Percentiles rank a stretch among this genome's conserved stretches.
Conservation (phyloP, 2,329 filamentous ascomycete genomes). For the Calycina marina region DNA sequence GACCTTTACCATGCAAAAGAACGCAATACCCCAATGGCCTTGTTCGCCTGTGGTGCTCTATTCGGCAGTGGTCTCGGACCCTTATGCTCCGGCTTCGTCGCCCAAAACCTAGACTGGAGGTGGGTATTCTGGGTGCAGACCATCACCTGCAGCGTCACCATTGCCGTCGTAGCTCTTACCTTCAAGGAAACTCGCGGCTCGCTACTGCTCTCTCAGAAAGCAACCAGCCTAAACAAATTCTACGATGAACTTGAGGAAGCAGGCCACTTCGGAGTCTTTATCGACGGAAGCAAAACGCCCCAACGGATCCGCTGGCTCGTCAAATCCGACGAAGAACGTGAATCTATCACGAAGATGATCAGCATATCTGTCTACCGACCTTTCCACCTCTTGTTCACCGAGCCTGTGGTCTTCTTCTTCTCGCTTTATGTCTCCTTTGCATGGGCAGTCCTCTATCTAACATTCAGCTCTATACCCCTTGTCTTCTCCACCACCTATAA, state of each 20-base stretch:
- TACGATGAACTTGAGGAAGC: constrained; percentile 55
- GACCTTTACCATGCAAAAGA: constrained; percentile 70
- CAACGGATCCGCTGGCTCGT: constrained; percentile 67
- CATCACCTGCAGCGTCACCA: constrained; percentile 50
- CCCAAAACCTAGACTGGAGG: constrained; percentile 54
- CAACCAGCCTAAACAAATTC: constrained; percentile 59
- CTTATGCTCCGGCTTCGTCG: constrained; percentile 54
- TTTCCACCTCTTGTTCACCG: constrained; percentile 62
- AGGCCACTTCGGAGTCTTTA: constrained; percentile 32
- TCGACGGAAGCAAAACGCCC: constrained; percentile 17
- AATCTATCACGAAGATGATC: constrained; percentile 54
- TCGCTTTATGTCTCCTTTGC: constrained; percentile 80
- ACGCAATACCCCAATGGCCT: constrained; percentile 77
- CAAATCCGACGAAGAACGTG: constrained; percentile 61
- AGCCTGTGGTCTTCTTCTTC: constrained; percentile 74
- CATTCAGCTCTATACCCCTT: constrained; percentile 66
- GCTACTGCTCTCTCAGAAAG: constrained; percentile 66
- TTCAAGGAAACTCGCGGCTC: constrained; percentile 75
- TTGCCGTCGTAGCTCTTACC: constrained; percentile 48
- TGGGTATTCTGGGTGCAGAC: constrained; percentile 85
- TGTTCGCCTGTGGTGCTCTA: constrained; percentile 70
- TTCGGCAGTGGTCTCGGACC: constrained; percentile 71
- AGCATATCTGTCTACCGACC: constrained; percentile 60
- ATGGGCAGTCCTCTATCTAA: constrained; percentile 80
- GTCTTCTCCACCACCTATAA: constrained; percentile 55